Evolutionary conservation across 441 rosid genomes (phyloP).

Genomic region (Populus trichocarpa): DNA sequence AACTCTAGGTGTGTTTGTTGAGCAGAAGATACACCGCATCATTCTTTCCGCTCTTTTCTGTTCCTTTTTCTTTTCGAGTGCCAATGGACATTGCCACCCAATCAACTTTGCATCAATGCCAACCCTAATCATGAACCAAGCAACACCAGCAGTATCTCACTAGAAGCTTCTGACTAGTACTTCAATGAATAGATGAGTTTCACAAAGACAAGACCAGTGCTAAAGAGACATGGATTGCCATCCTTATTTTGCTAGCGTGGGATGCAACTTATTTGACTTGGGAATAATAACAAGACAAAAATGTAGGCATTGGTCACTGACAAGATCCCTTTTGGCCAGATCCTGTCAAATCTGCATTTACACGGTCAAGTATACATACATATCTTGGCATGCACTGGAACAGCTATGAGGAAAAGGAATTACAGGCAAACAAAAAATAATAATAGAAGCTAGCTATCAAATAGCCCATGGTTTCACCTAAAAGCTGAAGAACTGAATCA

Average conservation of each 20-base stretch:
- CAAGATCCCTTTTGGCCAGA: background rate
- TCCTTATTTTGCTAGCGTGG: background rate
- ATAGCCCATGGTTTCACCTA: background rate
- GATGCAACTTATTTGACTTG: background rate
- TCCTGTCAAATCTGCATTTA: background rate
- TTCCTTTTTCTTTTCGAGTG: background rate
- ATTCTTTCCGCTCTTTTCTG: background rate
- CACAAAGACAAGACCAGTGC: background rate
- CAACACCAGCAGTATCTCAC: constrained; percentile 1
- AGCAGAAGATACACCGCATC: constrained; percentile 22
- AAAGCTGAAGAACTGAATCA: background rate
- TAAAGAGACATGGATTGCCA: background rate
- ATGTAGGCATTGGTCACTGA: background rate
- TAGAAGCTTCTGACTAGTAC: constrained; percentile 12
- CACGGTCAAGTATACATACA: background rate
- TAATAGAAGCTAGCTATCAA: too few relatives aligned
- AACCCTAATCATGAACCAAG: constrained; percentile 5
- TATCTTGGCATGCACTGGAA: background rate
- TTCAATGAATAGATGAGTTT: background rate
- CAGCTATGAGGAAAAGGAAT: background rate
- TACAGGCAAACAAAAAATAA: background rate
- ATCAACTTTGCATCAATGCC: constrained; percentile 10
- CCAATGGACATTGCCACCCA: background rate
- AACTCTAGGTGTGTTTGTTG: constrained; percentile 13
- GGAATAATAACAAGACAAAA: background rate